Conservation (phyloP, 306 rosid species). For the Geum urbanum region DNA sequence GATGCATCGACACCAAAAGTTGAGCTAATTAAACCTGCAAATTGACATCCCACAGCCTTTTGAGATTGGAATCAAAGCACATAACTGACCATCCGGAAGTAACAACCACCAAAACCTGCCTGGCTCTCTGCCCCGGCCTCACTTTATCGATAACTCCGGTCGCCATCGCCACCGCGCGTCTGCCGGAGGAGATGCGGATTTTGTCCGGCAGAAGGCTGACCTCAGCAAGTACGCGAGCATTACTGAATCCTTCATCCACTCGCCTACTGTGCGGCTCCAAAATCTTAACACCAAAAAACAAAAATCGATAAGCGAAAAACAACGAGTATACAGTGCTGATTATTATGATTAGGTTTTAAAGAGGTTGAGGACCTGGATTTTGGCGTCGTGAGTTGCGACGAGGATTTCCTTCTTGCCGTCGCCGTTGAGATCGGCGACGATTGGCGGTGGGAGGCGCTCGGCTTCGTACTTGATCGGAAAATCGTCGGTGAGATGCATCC, state of each 20-base stretch:
- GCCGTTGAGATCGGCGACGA: constrained; percentile 90
- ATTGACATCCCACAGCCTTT: constrained; percentile 84
- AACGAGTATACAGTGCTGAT: neutral
- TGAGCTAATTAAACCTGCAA: constrained; percentile 58
- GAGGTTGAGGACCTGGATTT: constrained; percentile 62
- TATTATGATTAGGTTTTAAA: neutral
- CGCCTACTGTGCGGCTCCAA: constrained; percentile 90
- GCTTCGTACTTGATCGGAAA: constrained; percentile 90
- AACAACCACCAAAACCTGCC: constrained; percentile 87
- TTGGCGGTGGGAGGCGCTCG: constrained; percentile 91
- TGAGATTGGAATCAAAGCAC: constrained; percentile 96
- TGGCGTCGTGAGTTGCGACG: constrained; percentile 90
- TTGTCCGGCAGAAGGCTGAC: constrained; percentile 89
- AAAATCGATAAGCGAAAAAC: too few species aligned
- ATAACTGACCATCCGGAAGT: constrained; percentile 95
- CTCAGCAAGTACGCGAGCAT: constrained; percentile 70
- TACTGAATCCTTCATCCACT: constrained; percentile 87
- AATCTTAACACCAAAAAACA: constrained; percentile 36
- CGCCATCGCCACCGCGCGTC: constrained; percentile 96
- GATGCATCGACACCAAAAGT: neutral
- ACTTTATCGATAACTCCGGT: constrained; percentile 72
- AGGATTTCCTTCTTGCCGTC: constrained; percentile 94
- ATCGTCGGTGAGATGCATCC: constrained; percentile 93
- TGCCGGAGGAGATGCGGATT: constrained; percentile 76
- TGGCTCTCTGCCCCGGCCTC: constrained; percentile 59